phyloP scores from a whole-genome alignment of 2,329 filamentous ascomycete genomes.

The Xylariaceae sp. region DNA sequence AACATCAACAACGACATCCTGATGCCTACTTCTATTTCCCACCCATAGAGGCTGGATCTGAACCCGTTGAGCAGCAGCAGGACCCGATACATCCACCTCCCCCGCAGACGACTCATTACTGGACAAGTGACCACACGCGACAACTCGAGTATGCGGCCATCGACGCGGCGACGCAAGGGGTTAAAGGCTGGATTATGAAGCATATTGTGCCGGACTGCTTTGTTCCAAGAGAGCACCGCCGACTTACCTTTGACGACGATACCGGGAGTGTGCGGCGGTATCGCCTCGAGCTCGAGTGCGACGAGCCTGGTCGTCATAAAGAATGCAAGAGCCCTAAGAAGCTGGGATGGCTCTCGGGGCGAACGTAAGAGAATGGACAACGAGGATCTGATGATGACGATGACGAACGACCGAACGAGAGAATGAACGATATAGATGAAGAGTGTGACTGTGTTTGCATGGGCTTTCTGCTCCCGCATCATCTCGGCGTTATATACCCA shows the following conservation, averaged over 20 bases:
- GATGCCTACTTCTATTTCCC: slow-evolving; percentile 49
- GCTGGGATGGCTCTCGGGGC: slow-evolving; percentile 29
- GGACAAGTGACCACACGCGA: slow-evolving; percentile 61
- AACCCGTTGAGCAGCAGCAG: slow-evolving; percentile 6
- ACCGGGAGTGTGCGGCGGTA: slow-evolving; percentile 61
- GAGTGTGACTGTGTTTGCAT: slow-evolving; percentile 14
- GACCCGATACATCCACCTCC: slow-evolving; percentile 38
- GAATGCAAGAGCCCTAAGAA: slow-evolving; percentile 20
- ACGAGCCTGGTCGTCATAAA: slow-evolving; percentile 32
- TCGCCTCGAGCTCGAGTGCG: slow-evolving; percentile 53
- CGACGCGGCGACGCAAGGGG: slow-evolving; percentile 56
- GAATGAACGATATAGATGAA: slow-evolving; percentile 4
- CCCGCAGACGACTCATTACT: slow-evolving; percentile 61
- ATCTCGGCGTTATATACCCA: slow-evolving; percentile 29
- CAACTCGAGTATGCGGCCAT: slow-evolving; percentile 64
- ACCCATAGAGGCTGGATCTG: slow-evolving; percentile 35
- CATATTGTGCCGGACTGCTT: slow-evolving; percentile 60
- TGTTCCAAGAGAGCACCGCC: slow-evolving; percentile 44
- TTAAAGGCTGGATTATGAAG: slow-evolving; percentile 57
- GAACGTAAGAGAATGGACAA: too few relatives aligned
- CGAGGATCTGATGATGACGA: too few relatives aligned
- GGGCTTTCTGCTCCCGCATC: slow-evolving; percentile 24
- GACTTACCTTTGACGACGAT: slow-evolving; percentile 58
- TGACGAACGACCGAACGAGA: too few relatives aligned
- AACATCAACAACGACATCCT: slow-evolving; percentile 28